Evolutionary conservation across 768 basidiomycete genomes (phyloP).

Genomic region (Leccinum rimulosum): DNA sequence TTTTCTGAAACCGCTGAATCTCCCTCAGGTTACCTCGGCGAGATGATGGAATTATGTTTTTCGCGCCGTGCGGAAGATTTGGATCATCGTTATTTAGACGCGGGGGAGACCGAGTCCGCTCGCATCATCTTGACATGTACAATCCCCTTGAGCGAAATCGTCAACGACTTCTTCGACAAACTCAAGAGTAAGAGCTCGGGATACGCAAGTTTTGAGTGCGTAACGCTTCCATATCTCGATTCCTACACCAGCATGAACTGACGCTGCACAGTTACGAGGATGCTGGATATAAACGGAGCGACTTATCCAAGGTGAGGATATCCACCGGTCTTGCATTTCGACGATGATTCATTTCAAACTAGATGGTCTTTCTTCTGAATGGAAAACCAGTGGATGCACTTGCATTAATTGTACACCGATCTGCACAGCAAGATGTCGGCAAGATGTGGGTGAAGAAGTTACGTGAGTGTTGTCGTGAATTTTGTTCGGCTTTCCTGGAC

Average conservation of each 20-base stretch:
- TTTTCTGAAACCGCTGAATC: neutral
- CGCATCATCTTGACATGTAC: constrained; percentile 80
- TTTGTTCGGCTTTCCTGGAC: neutral
- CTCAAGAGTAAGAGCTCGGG: constrained; percentile 92
- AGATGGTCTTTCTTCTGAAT: constrained; percentile 93
- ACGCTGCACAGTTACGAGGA: constrained; percentile 77
- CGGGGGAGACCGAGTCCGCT: constrained; percentile 36
- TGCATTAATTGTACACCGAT: constrained; percentile 86
- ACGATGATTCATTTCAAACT: constrained; percentile 3
- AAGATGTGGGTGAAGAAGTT: constrained; percentile 89
- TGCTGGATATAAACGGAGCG: constrained; percentile 79
- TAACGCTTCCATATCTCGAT: constrained; percentile 11
- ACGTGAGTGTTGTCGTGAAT: constrained; percentile 48
- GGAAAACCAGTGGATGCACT: constrained; percentile 89
- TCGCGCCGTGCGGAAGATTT: constrained; percentile 80
- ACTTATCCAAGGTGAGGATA: constrained; percentile 71
- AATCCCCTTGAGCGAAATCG: constrained; percentile 89
- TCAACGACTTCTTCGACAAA: constrained; percentile 93
- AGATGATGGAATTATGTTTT: constrained; percentile 94
- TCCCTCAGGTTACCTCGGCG: constrained; percentile 79
- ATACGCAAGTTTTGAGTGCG: constrained; percentile 89
- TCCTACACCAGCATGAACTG: neutral
- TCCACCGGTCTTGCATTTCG: neutral
- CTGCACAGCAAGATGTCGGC: constrained; percentile 70
- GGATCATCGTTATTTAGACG: constrained; percentile 82